phyloP scores from a whole-genome alignment of 306 rosid species.

The Gleditsia sinensis region DNA sequence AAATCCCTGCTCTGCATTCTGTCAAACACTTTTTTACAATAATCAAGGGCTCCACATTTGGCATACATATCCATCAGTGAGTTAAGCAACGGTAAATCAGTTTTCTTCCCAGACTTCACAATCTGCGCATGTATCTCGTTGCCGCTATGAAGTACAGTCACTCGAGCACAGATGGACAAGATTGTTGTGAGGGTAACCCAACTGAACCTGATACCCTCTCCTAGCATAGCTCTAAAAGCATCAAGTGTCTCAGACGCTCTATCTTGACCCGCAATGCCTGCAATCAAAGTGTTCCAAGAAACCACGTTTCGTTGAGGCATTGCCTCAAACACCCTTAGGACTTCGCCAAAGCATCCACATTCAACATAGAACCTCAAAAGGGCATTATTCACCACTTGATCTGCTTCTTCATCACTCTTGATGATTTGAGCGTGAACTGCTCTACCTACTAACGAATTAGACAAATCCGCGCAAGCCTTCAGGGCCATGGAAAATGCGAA shows the following conservation, averaged over 20 bases:
- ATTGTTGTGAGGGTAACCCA: slow-evolving; percentile 63
- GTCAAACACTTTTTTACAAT: slow-evolving; percentile 50
- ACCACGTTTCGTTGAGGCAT: slow-evolving; percentile 62
- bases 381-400: slow-evolving; percentile 68
- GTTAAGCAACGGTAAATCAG: slow-evolving; percentile 54
- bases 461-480: slow-evolving; percentile 47
- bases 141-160: slow-evolving; percentile 56
- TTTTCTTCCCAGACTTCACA: slow-evolving; percentile 49
- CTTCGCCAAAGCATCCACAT: slow-evolving; percentile 47
- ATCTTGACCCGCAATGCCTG: slow-evolving; percentile 40
- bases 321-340: slow-evolving; percentile 51
- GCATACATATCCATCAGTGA: slow-evolving; percentile 67
- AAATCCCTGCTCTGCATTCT: slow-evolving; percentile 48
- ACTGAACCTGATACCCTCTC: slow-evolving; percentile 51
- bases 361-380: slow-evolving; percentile 43
- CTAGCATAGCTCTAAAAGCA: slow-evolving; percentile 56
- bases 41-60: slow-evolving; percentile 61
- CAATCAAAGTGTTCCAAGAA: slow-evolving; percentile 67
- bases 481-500: slow-evolving; percentile 56
- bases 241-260: slow-evolving; percentile 39
- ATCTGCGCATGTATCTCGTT: slow-evolving; percentile 70
- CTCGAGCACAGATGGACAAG: slow-evolving; percentile 46
- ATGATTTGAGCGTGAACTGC: slow-evolving; percentile 59
- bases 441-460: slow-evolving; percentile 44
- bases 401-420: slow-evolving; percentile 48